Conservation (phyloP, 129 eudicot genomes). For the Tagetes erecta region DNA sequence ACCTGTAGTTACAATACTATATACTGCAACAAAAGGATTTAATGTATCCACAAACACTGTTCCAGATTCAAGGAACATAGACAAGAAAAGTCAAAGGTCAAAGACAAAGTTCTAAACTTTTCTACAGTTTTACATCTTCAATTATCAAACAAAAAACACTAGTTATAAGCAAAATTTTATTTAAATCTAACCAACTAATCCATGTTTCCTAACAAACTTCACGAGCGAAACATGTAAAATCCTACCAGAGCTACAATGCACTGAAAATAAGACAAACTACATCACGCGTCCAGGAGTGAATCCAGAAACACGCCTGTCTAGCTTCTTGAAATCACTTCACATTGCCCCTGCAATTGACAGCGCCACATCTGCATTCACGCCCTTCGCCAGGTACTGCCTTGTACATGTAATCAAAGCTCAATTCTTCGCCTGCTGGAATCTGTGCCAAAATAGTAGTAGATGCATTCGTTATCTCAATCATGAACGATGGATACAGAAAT, state of each 20-base stretch:
- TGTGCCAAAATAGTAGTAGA: conserved; percentile 32
- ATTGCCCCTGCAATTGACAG: conserved; percentile 74
- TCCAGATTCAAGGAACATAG: background rate
- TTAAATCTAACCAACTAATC: conserved; percentile 27
- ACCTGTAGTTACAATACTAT: background rate
- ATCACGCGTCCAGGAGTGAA: conserved; percentile 24
- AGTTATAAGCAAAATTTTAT: conserved; percentile 22
- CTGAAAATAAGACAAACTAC: conserved; percentile 22
- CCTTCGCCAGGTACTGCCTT: conserved; percentile 64
- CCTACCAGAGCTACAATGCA: conserved; percentile 19
- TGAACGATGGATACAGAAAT: conserved; percentile 4
- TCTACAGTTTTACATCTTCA: background rate
- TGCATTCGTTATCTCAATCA: background rate
- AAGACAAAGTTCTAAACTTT: conserved; percentile 19
- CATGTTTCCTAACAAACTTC: conserved; percentile 29
- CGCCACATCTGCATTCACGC: conserved; percentile 68
- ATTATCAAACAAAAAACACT: background rate
- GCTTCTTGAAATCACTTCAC: conserved; percentile 39
- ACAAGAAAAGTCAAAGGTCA: background rate
- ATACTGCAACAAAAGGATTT: background rate
- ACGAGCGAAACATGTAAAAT: conserved; percentile 12
- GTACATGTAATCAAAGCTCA: conserved; percentile 68
- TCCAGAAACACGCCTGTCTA: conserved; percentile 11
- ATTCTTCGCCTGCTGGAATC: conserved; percentile 78
- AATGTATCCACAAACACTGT: background rate